Evolutionary conservation across 805 yeast genomes (phyloP).

Genomic region (Starmerella vitae): DNA sequence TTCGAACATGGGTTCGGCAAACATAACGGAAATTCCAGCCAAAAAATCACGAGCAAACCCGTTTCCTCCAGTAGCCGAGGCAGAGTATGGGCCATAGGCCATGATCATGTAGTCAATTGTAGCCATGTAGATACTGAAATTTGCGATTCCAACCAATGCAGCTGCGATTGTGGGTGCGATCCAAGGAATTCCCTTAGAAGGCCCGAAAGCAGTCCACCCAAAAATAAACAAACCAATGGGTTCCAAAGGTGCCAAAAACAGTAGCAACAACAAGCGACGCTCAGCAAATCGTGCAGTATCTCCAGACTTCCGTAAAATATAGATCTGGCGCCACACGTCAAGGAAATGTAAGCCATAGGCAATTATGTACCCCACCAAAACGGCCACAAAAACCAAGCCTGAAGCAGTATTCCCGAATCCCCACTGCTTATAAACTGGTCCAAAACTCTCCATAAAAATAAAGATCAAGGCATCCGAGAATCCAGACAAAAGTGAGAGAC

Average conservation of each 20-base stretch:
- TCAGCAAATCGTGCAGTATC: conserved; percentile 20
- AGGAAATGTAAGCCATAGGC: conserved; percentile 30
- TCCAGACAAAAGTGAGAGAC: conserved; percentile 31
- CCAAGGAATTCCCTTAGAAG: conserved; percentile 28
- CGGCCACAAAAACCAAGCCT: conserved; percentile 29
- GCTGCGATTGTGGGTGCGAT: conserved; percentile 33
- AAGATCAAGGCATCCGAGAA: conserved; percentile 33
- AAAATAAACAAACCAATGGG: conserved; percentile 32
- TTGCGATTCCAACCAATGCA: conserved; percentile 31
- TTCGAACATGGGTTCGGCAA: conserved; percentile 30
- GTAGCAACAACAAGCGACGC: conserved; percentile 23
- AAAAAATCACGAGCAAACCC: conserved; percentile 33
- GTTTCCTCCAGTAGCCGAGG: conserved; percentile 35
- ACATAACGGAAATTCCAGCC: conserved; percentile 32
- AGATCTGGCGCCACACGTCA: conserved; percentile 27
- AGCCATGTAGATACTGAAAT: conserved; percentile 33
- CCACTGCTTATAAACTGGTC: conserved; percentile 30
- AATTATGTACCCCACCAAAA: conserved; percentile 29
- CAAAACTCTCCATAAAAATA: conserved; percentile 30
- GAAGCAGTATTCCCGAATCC: conserved; percentile 25
- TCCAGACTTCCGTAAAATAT: conserved; percentile 25
- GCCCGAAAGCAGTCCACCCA: conserved; percentile 34
- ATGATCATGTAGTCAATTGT: conserved; percentile 35
- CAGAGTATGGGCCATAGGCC: conserved; percentile 33
- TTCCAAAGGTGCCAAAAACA: conserved; percentile 31